Evolutionary conservation across 106 monocot species (phyloP).

Genomic region (Chionographis japonica): DNA sequence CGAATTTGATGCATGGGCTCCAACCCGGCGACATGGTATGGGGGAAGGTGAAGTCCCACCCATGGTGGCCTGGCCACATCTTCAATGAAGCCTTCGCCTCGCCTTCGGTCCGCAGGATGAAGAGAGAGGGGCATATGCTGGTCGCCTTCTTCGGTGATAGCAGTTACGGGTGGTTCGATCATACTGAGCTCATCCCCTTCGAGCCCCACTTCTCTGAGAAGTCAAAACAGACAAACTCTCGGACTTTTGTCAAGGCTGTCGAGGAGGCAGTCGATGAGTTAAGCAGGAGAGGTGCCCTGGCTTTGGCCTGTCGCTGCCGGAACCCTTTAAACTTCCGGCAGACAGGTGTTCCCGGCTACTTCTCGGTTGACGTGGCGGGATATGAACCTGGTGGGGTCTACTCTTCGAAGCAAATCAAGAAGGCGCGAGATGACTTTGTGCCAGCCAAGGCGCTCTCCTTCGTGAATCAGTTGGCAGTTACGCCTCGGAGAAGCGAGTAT

Average conservation of each 20-base stretch:
- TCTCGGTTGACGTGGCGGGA: constrained; percentile 60
- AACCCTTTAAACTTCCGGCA: constrained; percentile 40
- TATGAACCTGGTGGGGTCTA: constrained; percentile 60
- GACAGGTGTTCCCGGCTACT: constrained; percentile 30
- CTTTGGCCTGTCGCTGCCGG: constrained; percentile 59
- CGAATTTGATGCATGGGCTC: constrained; percentile 43
- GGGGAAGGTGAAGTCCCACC: constrained; percentile 99
- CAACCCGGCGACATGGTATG: constrained; percentile 88
- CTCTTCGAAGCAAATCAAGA: constrained; percentile 45
- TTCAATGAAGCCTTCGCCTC: constrained; percentile 62
- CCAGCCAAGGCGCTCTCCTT: constrained; percentile 36
- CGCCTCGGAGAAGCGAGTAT: constrained; percentile 8
- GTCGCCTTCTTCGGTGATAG: constrained; percentile 96
- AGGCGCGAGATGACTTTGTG: constrained; percentile 40
- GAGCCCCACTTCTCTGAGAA: constrained; percentile 56
- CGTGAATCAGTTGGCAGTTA: constrained; percentile 23
- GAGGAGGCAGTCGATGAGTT: constrained; percentile 73
- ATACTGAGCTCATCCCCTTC: constrained; percentile 67
- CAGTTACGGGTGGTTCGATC: constrained; percentile 98
- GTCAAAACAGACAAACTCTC: constrained; percentile 38
- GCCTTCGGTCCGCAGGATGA: constrained; percentile 37
- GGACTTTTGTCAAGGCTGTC: constrained; percentile 60
- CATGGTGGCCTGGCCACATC: constrained; percentile 98
- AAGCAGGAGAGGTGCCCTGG: constrained; percentile 53
- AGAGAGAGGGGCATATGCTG: constrained; percentile 47